phyloP scores from a whole-genome alignment of 768 basidiomycete species.

The Panellus pusillus region DNA sequence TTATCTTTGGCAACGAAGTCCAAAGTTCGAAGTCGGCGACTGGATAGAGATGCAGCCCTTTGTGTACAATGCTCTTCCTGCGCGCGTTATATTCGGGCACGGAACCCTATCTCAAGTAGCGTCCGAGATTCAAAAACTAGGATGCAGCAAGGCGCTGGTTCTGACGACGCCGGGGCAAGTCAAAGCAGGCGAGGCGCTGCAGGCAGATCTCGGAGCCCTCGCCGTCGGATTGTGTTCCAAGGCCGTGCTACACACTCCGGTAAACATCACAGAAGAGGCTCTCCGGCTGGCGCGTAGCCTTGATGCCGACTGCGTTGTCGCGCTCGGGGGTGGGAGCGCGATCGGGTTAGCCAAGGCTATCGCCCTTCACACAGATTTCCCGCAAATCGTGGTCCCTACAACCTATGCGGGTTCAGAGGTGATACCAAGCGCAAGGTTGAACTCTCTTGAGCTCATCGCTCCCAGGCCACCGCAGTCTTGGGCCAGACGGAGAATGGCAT shows the following conservation, averaged over 20 bases:
- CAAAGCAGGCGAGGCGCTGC: slow-evolving; percentile 26
- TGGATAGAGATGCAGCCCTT: slow-evolving; percentile 31
- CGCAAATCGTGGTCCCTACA: slow-evolving; percentile 41
- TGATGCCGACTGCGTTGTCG: slow-evolving; percentile 36
- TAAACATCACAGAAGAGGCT: slow-evolving; percentile 36
- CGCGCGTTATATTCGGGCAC: slow-evolving; percentile 38
- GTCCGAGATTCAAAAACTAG: slow-evolving; percentile 30
- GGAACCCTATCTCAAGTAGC: slow-evolving; percentile 34
- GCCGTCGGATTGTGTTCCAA: slow-evolving; percentile 36
- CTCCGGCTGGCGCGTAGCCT: slow-evolving; percentile 25
- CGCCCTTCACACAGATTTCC: slow-evolving; percentile 37
- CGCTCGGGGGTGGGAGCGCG: slow-evolving; percentile 39
- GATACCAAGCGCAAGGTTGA: neutral
- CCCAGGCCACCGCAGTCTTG: slow-evolving; percentile 36
- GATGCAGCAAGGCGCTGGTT: slow-evolving; percentile 34
- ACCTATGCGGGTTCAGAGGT: slow-evolving; percentile 42
- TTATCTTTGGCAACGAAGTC: no score
- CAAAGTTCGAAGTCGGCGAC: no score
- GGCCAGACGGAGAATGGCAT: slow-evolving; percentile 40
- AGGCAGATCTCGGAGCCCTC: slow-evolving; percentile 19
- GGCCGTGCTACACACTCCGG: slow-evolving; percentile 43
- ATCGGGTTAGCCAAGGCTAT: slow-evolving; percentile 42
- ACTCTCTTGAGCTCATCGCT: neutral
- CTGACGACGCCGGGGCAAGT: slow-evolving; percentile 35
- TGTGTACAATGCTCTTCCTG: slow-evolving; percentile 37